Evolutionary conservation across 805 yeast species (phyloP).

Genomic region (Saturnispora sekii): DNA sequence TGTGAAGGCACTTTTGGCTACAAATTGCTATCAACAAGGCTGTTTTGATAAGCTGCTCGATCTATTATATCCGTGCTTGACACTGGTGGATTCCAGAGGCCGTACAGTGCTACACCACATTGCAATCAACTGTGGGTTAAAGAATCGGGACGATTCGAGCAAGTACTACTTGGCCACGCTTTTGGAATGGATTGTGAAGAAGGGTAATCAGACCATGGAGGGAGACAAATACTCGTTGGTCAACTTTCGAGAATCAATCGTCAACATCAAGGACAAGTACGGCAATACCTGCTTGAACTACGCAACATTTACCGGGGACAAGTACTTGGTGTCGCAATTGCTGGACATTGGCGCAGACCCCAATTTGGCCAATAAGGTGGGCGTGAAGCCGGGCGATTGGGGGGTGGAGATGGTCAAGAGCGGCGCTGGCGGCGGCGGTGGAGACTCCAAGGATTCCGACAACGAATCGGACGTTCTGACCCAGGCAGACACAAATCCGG

Average conservation of each 20-base stretch:
- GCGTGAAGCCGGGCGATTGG: slow-evolving; percentile 78
- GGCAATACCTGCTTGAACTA: slow-evolving; percentile 95
- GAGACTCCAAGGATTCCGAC: not conserved
- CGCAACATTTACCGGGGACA: slow-evolving; percentile 81
- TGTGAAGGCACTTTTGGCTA: slow-evolving; percentile 73
- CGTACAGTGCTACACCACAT: slow-evolving; percentile 85
- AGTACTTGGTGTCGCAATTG: slow-evolving; percentile 68
- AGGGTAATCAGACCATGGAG: slow-evolving; percentile 34
- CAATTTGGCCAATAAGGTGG: slow-evolving; percentile 69
- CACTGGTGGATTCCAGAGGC: slow-evolving; percentile 55
- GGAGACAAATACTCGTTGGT: slow-evolving; percentile 39
- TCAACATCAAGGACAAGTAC: slow-evolving; percentile 82
- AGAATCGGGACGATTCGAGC: slow-evolving; percentile 62
- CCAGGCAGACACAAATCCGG: not conserved
- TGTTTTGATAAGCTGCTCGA: slow-evolving; percentile 65
- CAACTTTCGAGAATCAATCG: slow-evolving; percentile 55
- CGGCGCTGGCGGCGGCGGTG: not conserved
- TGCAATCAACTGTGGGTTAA: slow-evolving; percentile 67
- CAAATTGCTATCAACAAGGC: slow-evolving; percentile 70
- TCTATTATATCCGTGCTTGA: slow-evolving; percentile 64
- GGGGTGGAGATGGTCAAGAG: slow-evolving; percentile 43
- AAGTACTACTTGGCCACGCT: slow-evolving; percentile 64
- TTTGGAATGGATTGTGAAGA: slow-evolving; percentile 66
- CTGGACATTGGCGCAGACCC: slow-evolving; percentile 86
- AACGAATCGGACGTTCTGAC: not conserved